These are phyloP conservation scores for Antarctomyces pellizariae DNA, from an alignment of 495 filamentous ascomycete genomes.

Conservation along the genomic window DNA sequence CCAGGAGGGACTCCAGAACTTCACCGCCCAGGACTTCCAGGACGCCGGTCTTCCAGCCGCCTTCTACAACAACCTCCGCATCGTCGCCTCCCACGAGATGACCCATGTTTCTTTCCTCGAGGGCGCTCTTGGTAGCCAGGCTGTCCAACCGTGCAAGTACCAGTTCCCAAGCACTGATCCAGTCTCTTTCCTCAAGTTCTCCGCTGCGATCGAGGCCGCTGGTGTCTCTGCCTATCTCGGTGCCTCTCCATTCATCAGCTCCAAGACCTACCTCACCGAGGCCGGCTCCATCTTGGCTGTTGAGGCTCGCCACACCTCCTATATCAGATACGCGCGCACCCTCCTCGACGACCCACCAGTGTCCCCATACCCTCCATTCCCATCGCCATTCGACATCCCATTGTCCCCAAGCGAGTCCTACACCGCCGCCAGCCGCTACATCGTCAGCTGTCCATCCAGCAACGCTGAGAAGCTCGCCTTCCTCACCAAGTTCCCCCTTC, in stretches of 20 bases:
- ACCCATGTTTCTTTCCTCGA: conserved; percentile 22
- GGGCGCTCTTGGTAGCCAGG: conserved; percentile 12
- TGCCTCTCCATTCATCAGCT: conserved; percentile 18
- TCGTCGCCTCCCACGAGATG: conserved; percentile 8
- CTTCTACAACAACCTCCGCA: conserved; percentile 27
- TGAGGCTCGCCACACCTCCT: conserved; percentile 23
- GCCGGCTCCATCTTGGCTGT: conserved; percentile 24
- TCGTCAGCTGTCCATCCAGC: conserved; percentile 16
- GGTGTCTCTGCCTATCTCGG: conserved; percentile 18
- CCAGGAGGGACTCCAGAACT: conserved; percentile 30
- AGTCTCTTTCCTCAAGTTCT: conserved; percentile 19
- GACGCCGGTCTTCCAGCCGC: conserved; percentile 24
- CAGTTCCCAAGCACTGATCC: conserved; percentile 19
- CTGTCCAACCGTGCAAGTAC: conserved; percentile 18
- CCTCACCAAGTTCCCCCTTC: no score
- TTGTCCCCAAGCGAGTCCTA: conserved; percentile 22
- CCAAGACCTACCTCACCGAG: conserved; percentile 19
- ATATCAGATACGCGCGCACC: conserved; percentile 15
- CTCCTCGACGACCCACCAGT: no score
- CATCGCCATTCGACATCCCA: conserved; percentile 21
- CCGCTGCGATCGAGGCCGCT: conserved; percentile 20
- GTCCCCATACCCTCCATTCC: conserved; percentile 16
- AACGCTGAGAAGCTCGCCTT: no score
- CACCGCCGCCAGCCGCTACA: conserved; percentile 22
- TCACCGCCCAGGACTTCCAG: conserved; percentile 24